Conservation (phyloP, 176 grass and related monocot genomes). For the Oryza punctata region DNA sequence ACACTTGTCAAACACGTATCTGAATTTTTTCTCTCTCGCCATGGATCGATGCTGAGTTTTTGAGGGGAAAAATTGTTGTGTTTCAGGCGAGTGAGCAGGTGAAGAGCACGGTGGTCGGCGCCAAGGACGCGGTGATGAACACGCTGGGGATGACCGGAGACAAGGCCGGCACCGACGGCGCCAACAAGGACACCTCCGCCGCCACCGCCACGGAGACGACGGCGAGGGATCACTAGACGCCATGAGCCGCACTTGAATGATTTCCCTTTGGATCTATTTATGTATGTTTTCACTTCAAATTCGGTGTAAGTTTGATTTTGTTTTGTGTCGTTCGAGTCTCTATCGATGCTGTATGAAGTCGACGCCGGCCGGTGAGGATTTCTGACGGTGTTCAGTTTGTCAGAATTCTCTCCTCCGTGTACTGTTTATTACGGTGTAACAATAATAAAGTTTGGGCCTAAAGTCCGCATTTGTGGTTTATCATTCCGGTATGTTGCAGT, state of each 20-base stretch:
- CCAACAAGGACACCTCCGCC: slow-evolving; percentile 16
- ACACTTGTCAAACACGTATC: no score
- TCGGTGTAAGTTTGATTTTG: not conserved
- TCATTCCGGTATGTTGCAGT: not conserved
- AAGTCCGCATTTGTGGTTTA: not conserved
- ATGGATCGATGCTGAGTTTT: no score
- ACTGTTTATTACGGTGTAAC: not conserved
- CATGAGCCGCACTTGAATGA: not conserved
- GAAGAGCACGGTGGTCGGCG: slow-evolving; percentile 53
- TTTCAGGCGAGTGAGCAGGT: slow-evolving; percentile 56
- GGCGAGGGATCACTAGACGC: slow-evolving; percentile 36
- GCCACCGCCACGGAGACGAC: slow-evolving; percentile 32
- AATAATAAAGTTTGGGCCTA: slow-evolving; percentile 23
- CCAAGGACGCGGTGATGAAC: slow-evolving; percentile 66
- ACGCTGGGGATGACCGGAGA: slow-evolving; percentile 60
- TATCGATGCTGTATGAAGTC: not conserved
- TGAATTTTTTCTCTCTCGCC: no score
- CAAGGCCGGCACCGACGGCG: not conserved
- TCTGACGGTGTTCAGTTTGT: not conserved
- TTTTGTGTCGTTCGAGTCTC: not conserved
- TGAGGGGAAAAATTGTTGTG: no score
- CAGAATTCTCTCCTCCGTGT: not conserved
- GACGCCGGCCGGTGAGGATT: not conserved
- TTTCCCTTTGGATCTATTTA: not conserved
- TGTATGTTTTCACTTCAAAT: slow-evolving; percentile 1